phyloP scores from a whole-genome alignment of 805 yeast genomes.

The Komagataella pastoris region DNA sequence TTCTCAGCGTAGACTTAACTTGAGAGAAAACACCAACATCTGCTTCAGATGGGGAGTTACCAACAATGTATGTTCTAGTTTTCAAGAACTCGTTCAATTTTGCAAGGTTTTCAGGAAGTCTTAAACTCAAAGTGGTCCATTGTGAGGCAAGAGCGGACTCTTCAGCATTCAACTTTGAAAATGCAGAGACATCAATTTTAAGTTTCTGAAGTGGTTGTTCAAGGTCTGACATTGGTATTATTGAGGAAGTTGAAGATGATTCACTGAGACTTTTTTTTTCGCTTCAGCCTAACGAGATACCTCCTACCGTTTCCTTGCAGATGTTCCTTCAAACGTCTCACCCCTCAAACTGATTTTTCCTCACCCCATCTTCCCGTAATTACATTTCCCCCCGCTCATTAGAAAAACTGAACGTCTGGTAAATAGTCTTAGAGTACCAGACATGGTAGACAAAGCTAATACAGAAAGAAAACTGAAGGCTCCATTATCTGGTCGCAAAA shows the following conservation, averaged over 20 bases:
- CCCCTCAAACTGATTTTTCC: not conserved
- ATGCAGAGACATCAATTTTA: conserved; percentile 11
- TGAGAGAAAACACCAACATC: conserved; percentile 62
- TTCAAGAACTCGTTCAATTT: conserved; percentile 61
- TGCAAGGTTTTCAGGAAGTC: conserved; percentile 39
- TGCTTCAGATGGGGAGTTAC: conserved; percentile 50
- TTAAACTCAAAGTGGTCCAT: conserved; percentile 60
- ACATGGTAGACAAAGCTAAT: not conserved
- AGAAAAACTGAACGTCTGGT: not conserved
- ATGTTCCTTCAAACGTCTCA: not conserved
- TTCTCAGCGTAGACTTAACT: conserved; percentile 44
- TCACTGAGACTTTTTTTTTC: not conserved
- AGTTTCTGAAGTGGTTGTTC: not conserved
- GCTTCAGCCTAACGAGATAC: not conserved
- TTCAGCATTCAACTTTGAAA: conserved; percentile 18
- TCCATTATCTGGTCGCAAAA: conserved; percentile 1
- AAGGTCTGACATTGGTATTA: not conserved
- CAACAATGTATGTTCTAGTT: conserved; percentile 56
- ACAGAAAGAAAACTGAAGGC: not conserved
- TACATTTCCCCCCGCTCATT: not conserved
- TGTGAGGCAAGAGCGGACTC: conserved; percentile 57
- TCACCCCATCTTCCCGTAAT: not conserved
- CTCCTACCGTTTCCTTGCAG: not conserved
- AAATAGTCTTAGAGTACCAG: not conserved
- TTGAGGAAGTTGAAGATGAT: not conserved